Percentiles rank a stretch among this genome's conserved stretches.
These are phyloP conservation scores for Saussurea involucrata DNA, from an alignment of 129 eudicot genomes.

Conservation along the genomic window DNA sequence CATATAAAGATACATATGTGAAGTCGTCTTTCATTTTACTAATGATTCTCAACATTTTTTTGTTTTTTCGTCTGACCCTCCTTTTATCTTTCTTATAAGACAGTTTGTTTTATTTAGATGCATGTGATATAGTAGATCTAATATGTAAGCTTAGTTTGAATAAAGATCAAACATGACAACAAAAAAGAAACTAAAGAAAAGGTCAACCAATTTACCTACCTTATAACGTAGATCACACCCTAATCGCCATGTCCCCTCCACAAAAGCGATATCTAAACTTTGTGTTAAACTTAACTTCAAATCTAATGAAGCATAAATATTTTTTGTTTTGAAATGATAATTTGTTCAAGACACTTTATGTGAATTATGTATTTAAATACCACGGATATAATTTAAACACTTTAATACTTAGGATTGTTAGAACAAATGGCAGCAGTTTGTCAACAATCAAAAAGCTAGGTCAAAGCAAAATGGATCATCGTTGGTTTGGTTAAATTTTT, in stretches of 20 bases:
- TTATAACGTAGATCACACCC: neutral
- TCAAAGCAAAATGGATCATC: neutral
- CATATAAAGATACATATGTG: neutral
- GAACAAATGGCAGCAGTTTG: neutral
- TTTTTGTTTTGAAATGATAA: neutral
- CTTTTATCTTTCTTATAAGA: neutral
- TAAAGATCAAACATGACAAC: neutral
- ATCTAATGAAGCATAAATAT: too few species aligned
- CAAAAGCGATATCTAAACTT: neutral
- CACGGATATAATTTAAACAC: neutral
- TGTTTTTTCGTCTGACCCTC: neutral
- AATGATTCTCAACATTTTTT: neutral
- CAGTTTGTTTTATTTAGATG: neutral
- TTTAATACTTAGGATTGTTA: neutral
- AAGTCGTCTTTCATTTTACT: too few species aligned
- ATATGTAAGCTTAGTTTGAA: neutral
- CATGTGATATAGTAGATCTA: neutral
- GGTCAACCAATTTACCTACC: neutral
- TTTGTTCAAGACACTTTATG: neutral
- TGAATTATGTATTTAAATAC: neutral
- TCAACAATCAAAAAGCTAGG: neutral
- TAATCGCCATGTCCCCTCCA: neutral
- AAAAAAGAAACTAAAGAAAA: neutral
- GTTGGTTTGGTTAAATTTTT: neutral
- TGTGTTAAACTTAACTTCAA: neutral